These are phyloP conservation scores for Penicillium sp. DNA, from an alignment of 2,329 filamentous ascomycete species.

Conservation along the genomic window DNA sequence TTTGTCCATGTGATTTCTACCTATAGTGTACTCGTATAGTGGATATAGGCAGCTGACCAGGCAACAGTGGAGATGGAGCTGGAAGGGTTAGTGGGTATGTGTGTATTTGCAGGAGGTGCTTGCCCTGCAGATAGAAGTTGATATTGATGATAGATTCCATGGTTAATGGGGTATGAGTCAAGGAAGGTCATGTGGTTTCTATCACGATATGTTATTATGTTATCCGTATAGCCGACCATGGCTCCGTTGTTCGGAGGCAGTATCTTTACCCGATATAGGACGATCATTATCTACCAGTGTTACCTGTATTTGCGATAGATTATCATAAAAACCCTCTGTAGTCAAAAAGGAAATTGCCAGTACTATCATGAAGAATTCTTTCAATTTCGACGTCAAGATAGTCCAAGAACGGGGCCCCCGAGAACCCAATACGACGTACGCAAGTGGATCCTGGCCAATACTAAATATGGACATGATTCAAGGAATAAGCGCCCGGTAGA, in stretches of 20 bases:
- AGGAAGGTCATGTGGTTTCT: not conserved
- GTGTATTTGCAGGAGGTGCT: slow-evolving; percentile 18
- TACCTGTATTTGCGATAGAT: not conserved
- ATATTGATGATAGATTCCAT: not conserved
- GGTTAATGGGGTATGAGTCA: not conserved
- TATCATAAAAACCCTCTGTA: not conserved
- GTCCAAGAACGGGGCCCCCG: not conserved
- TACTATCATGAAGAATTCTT: not conserved
- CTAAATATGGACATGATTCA: slow-evolving; percentile 15
- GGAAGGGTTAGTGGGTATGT: slow-evolving; percentile 17
- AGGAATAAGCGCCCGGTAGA: not conserved
- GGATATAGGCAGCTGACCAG: slow-evolving; percentile 6
- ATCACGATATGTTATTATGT: not conserved
- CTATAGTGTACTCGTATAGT: no score
- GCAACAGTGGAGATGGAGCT: slow-evolving; percentile 23
- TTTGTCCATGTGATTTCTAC: not conserved
- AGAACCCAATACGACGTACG: not conserved
- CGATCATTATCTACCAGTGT: not conserved
- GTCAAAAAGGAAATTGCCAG: not conserved
- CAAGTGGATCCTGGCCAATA: not conserved
- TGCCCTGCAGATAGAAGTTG: not conserved
- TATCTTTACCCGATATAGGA: not conserved
- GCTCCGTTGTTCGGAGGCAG: no score
- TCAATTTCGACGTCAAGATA: not conserved
- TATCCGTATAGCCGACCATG: not conserved